Percentiles rank a stretch among this genome's conserved stretches.
These are phyloP conservation scores for Rhodotorula sp. DNA, from an alignment of 1,284 basidiomycete genomes.

Conservation along the genomic window DNA sequence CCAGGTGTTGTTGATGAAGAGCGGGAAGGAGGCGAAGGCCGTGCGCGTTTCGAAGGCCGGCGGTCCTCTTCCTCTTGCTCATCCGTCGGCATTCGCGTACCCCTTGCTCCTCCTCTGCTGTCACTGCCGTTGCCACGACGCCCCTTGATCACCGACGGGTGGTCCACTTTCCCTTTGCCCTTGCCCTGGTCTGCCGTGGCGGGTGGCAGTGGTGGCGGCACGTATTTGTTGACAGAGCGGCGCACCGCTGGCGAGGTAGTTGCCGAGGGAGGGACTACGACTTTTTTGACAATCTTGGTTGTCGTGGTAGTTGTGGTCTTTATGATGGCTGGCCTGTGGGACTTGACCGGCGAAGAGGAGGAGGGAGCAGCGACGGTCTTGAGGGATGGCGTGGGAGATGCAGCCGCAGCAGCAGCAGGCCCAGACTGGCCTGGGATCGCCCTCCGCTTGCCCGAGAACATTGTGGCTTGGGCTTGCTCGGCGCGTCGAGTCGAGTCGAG, in stretches of 20 bases:
- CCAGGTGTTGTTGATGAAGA: neutral
- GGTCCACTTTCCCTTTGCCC: neutral
- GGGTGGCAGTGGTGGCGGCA: neutral
- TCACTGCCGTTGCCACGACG: too few relatives aligned
- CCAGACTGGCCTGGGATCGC: neutral
- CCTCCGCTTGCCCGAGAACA: too few relatives aligned
- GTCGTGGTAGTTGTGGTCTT: neutral
- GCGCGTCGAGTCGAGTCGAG: too few relatives aligned
- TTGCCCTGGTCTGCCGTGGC: neutral
- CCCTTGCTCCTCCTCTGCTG: neutral
- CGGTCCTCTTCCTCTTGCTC: neutral
- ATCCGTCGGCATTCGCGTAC: neutral
- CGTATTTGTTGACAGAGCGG: neutral
- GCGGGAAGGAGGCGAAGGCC: neutral
- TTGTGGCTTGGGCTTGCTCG: too few relatives aligned
- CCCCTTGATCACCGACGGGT: too few relatives aligned
- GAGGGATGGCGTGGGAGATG: too few relatives aligned
- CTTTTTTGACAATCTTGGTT: neutral
- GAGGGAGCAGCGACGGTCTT: neutral
- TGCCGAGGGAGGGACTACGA: neutral
- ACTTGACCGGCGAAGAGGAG: neutral
- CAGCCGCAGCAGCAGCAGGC: too few relatives aligned
- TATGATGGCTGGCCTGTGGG: too few relatives aligned
- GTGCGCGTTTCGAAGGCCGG: neutral
- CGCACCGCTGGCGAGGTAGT: neutral